Conservation (phyloP, 2,329 filamentous ascomycete genomes). For the Sporothrix globosa region DNA sequence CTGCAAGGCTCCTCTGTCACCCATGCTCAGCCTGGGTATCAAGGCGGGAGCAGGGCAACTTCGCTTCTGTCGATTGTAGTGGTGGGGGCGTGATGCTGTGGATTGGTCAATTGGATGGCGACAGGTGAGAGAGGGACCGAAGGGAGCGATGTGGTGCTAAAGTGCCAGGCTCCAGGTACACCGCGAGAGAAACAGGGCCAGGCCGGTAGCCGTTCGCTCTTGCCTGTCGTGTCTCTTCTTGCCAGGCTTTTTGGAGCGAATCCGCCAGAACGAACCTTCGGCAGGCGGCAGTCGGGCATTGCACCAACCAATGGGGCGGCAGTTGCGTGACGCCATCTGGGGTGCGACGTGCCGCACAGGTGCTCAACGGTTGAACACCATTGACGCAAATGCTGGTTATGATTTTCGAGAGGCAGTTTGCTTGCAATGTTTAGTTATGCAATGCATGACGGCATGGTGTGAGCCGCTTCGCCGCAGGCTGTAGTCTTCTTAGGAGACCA, state of each 20-base stretch:
- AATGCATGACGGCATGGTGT: not conserved
- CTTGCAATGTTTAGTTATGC: not conserved
- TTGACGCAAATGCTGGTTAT: not conserved
- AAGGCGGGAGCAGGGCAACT: too few relatives aligned
- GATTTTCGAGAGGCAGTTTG: not conserved
- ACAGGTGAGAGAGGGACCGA: not conserved
- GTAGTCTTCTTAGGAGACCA: not conserved
- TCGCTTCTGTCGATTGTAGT: not conserved
- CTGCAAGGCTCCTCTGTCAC: not conserved
- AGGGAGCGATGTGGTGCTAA: not conserved
- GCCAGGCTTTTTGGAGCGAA: not conserved
- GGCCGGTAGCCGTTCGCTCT: not conserved
- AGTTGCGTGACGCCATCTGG: slow-evolving; percentile 25
- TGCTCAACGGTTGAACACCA: not conserved
- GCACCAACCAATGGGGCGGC: slow-evolving; percentile 24
- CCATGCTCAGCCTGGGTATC: not conserved
- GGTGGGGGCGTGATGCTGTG: not conserved
- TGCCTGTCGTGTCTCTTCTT: not conserved
- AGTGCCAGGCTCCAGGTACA: not conserved
- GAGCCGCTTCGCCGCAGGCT: not conserved
- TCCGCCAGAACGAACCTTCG: not conserved
- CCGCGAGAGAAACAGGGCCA: not conserved
- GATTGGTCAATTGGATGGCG: not conserved
- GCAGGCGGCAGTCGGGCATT: slow-evolving; percentile 23
- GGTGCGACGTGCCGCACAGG: not conserved